Evolutionary conservation across 495 filamentous ascomycete genomes (phyloP).

Genomic region (Aspergillus hancockii): DNA sequence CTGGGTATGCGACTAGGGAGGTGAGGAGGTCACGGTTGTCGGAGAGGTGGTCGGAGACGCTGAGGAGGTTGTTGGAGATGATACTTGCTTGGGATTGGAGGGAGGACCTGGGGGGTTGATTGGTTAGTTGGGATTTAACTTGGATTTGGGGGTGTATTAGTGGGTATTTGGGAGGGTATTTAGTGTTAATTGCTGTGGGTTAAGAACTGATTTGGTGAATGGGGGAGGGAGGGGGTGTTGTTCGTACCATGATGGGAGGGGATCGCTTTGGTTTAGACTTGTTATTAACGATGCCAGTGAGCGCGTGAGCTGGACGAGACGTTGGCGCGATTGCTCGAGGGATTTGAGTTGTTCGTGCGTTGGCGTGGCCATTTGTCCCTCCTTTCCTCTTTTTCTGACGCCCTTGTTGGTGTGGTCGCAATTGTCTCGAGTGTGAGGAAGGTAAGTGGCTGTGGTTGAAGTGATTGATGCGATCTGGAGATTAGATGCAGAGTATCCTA

Average conservation of each 20-base stretch:
- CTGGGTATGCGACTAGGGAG: conserved; percentile 68
- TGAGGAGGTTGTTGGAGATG: conserved; percentile 62
- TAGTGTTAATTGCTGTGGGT: conserved; percentile 1
- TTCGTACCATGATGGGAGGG: conserved; percentile 65
- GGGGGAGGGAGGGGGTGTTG: not conserved
- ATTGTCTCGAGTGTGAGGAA: not conserved
- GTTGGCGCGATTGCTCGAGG: conserved; percentile 73
- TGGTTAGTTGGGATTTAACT: too few relatives aligned
- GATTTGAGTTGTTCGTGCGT: conserved; percentile 64
- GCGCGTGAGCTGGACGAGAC: conserved; percentile 66
- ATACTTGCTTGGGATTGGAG: conserved; percentile 67
- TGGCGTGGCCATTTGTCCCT: conserved; percentile 33
- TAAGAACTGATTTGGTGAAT: conserved; percentile 1
- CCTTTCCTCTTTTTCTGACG: not conserved
- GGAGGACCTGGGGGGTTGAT: conserved; percentile 52
- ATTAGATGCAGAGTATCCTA: not conserved
- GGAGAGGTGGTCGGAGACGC: conserved; percentile 57
- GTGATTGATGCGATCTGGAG: conserved; percentile 1
- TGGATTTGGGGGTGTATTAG: too few relatives aligned
- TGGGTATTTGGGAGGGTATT: too few relatives aligned
- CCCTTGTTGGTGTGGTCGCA: not conserved
- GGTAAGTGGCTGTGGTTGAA: not conserved
- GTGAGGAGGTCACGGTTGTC: conserved; percentile 61
- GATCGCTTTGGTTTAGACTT: conserved; percentile 54
- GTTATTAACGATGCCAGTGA: conserved; percentile 63